Conservation (phyloP, 768 basidiomycete genomes). For the Naganishia kalamii region DNA sequence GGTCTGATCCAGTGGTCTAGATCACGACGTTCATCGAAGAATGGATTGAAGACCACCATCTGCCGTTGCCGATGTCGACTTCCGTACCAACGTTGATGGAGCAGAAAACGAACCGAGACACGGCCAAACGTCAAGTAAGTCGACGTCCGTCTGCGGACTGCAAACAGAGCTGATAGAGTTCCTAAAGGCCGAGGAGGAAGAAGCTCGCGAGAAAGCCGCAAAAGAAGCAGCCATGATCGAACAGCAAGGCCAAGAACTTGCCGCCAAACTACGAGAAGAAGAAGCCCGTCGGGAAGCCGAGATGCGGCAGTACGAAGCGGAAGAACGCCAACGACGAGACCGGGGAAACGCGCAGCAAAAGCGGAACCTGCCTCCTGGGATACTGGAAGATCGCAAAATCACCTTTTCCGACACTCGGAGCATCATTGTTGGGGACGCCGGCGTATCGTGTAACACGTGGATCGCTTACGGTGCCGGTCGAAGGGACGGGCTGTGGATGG, state of each 20-base stretch:
- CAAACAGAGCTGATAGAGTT: neutral
- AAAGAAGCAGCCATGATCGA: neutral
- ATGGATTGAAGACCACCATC: conserved; percentile 39
- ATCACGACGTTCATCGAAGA: conserved; percentile 31
- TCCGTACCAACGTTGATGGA: conserved; percentile 40
- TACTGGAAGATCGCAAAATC: neutral
- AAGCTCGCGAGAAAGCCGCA: neutral
- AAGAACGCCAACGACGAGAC: neutral
- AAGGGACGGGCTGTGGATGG: conserved; percentile 35
- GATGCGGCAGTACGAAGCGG: conserved; percentile 15
- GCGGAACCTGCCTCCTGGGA: neutral
- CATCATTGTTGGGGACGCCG: conserved; percentile 7
- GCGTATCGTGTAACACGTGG: conserved; percentile 11
- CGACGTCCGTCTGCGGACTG: no score
- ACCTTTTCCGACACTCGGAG: neutral
- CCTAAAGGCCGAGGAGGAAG: conserved; percentile 3
- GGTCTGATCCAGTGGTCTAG: neutral
- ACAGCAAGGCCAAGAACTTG: neutral
- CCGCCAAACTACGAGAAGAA: conserved; percentile 8
- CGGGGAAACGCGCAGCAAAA: neutral
- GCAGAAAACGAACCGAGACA: conserved; percentile 39
- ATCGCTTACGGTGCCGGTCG: conserved; percentile 31
- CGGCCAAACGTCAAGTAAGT: conserved; percentile 37
- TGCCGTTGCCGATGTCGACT: conserved; percentile 33
- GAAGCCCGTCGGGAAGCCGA: conserved; percentile 5